These are phyloP conservation scores for Axilococcus clingmanii DNA, from an alignment of 139 green algal genomes.

Conservation along the genomic window DNA sequence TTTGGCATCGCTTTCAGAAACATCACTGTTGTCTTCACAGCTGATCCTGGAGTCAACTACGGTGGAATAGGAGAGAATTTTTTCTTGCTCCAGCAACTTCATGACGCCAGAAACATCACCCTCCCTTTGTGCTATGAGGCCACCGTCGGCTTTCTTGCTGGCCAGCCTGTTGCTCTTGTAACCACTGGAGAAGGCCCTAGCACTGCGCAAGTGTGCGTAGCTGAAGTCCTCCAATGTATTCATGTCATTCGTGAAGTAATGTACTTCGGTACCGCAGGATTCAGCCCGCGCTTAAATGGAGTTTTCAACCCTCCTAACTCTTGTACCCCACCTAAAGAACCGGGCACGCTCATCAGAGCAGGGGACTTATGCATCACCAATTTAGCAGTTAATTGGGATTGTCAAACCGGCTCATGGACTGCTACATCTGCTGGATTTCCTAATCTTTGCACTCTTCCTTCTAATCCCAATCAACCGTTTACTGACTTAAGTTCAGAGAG, in stretches of 20 bases:
- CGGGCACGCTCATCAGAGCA: neutral
- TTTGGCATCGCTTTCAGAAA: no score
- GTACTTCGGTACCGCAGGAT: slow-evolving; percentile 5
- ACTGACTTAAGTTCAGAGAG: neutral
- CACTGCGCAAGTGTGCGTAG: slow-evolving; percentile 3
- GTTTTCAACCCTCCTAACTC: slow-evolving; percentile 1
- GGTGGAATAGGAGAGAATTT: slow-evolving; percentile 7
- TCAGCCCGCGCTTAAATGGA: neutral
- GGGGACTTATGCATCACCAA: slow-evolving; percentile 9
- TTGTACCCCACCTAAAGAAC: slow-evolving; percentile 1
- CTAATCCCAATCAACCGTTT: slow-evolving; percentile 1
- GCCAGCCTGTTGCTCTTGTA: neutral
- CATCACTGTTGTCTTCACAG: slow-evolving; percentile 6
- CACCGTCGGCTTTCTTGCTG: neutral
- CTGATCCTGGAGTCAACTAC: slow-evolving; percentile 1
- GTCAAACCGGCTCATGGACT: slow-evolving; percentile 1
- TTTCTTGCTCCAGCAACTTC: slow-evolving; percentile 1
- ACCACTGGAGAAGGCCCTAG: slow-evolving; percentile 3
- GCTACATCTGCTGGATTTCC: neutral
- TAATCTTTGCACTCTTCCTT: slow-evolving; percentile 2
- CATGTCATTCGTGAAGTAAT: slow-evolving; percentile 3
- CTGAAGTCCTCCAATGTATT: neutral
- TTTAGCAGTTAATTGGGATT: slow-evolving; percentile 8
- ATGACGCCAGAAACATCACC: neutral
- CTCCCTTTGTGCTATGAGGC: slow-evolving; percentile 3